A percentile compares a stretch with the other conserved stretches of the same genome.
These are phyloP conservation scores for Boletus coccyginus DNA, from an alignment of 768 basidiomycete species.

Conservation along the genomic window DNA sequence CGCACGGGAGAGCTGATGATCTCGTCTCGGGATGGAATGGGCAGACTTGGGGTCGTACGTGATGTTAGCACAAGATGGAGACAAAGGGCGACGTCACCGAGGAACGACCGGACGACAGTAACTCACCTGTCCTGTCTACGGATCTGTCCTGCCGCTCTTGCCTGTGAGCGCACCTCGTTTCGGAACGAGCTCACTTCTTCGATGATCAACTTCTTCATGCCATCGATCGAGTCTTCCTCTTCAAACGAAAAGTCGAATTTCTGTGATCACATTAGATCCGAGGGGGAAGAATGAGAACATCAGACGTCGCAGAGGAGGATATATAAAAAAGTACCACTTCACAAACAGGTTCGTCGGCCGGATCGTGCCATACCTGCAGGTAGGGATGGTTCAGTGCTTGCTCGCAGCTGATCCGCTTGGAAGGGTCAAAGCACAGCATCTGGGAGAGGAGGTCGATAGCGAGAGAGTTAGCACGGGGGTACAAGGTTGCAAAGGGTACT, in stretches of 20 bases:
- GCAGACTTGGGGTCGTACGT: constrained; percentile 46
- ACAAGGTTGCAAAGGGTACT: constrained; percentile 87
- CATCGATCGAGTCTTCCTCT: constrained; percentile 93
- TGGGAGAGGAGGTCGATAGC: constrained; percentile 91
- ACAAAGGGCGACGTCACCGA: neutral
- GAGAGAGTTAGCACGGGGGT: constrained; percentile 90
- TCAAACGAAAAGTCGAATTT: constrained; percentile 97
- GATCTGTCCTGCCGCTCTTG: constrained; percentile 67
- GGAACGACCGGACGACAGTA: neutral
- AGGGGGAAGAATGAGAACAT: neutral
- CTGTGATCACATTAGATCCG: constrained; percentile 20
- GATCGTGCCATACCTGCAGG: constrained; percentile 96
- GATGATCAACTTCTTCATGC: constrained; percentile 95
- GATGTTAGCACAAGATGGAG: neutral
- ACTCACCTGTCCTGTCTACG: constrained; percentile 73
- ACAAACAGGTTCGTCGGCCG: constrained; percentile 88
- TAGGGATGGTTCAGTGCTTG: constrained; percentile 95
- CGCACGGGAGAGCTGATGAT: constrained; percentile 74
- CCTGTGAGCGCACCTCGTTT: constrained; percentile 83
- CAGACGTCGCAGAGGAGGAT: neutral
- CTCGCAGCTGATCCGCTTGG: constrained; percentile 94
- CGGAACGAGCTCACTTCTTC: constrained; percentile 91
- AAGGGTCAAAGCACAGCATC: constrained; percentile 94
- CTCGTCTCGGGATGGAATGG: constrained; percentile 79
- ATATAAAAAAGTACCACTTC: constrained; percentile 49